Evolutionary conservation across 2,329 filamentous ascomycete species (phyloP).

Genomic region (Hypoxylon sp.): DNA sequence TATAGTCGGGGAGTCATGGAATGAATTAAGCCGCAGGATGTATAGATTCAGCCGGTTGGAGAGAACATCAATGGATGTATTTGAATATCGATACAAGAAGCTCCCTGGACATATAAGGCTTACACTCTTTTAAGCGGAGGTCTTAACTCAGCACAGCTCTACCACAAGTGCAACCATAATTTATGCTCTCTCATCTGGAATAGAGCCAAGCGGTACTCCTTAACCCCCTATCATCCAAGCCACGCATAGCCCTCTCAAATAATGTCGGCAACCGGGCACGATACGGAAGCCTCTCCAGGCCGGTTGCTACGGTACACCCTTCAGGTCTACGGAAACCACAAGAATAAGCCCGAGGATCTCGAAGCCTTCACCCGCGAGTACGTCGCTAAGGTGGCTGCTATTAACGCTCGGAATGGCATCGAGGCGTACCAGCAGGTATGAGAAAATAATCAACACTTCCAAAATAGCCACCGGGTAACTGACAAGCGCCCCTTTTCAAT

Average conservation of each 20-base stretch:
- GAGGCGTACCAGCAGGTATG: conserved; percentile 25
- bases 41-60: not conserved
- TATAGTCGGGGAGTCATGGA: not conserved
- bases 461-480: not conserved
- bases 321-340: conserved; percentile 18
- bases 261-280: conserved; percentile 1
- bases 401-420: conserved; percentile 17
- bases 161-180: not conserved
- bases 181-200: not conserved
- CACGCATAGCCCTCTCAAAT: not conserved
- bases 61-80: not conserved
- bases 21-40: not conserved
- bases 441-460: no score
- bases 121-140: not conserved
- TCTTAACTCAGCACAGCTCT: not conserved
- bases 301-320: conserved; percentile 16
- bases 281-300: conserved; percentile 1
- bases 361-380: conserved; percentile 22
- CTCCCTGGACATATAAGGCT: not conserved
- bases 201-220: not conserved
- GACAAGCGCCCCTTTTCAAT: not conserved
- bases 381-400: conserved; percentile 7
- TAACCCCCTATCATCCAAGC: not conserved
- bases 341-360: conserved; percentile 23
- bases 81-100: not conserved